Evolutionary conservation across 2,329 filamentous ascomycete genomes (phyloP), one percentile per base, ranked within the genome.

Genomic region (Trichoderma sp.): DNA sequence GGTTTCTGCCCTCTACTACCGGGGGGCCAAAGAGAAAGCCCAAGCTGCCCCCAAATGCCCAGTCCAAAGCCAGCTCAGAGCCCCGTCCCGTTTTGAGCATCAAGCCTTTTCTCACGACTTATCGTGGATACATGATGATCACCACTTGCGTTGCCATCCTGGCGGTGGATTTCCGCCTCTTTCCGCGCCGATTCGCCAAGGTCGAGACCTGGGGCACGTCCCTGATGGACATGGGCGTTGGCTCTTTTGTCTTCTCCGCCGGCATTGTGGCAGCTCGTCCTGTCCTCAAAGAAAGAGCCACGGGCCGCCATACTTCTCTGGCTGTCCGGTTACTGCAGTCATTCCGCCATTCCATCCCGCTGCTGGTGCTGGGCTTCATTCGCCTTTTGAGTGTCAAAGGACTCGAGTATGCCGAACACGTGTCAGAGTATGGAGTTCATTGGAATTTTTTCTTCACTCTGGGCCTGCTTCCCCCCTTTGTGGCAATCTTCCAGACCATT

Each of bases 381-480:
- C 89, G 96, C 29, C 85, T 98, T 29, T 88, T 93, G 73, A 96
- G 90, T 74, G 94, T 98, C 77, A 99, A 99, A 81, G 92, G 93
- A 7, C 83, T 97, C 35, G 94, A 98, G 77, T 99, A 99, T 77
- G 94, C 94, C 3, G 96, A 99, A 79, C 96, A 99, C 82, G 93
- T 97, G 70, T 94, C 93, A 16, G 96, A 99, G 78, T 99, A 99
- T 77, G 96, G 96, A 55, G 93, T 99, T 11, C 96, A 99, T 80
- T 99, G 96, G 96, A 99, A 99, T 80, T 99, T 99, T 80, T 99
- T 99, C 85, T 98, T 98, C 81, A 99, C 96, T 0, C 85, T 99
- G 11, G 94, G 90, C 6, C 87, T 97, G 59, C 82, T 99, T 29
- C 93, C 95, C 0, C 94, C 94, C 0, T 97, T 97, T 75, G 89